Evolutionary conservation across 192 early-diverging fungal genomes (phyloP).

Genomic region (Umbelopsis sp.): DNA sequence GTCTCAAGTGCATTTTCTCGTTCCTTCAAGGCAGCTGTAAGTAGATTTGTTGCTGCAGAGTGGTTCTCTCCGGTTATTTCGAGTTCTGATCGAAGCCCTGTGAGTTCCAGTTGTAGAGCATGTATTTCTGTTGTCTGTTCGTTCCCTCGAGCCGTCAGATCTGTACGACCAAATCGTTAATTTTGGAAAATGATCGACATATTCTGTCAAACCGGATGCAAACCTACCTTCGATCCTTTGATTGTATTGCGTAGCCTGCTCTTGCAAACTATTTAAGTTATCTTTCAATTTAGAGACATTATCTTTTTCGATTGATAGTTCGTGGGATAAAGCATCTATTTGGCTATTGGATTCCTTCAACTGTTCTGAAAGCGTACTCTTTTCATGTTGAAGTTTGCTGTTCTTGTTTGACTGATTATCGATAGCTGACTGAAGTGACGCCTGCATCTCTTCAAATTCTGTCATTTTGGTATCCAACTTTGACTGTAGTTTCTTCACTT

Average conservation of each 20-base stretch:
- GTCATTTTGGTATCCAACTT: background rate
- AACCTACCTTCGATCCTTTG: background rate
- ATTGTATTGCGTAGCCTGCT: background rate
- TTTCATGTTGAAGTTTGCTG: background rate
- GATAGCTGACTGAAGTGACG: background rate
- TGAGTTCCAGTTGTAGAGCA: background rate
- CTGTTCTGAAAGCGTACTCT: background rate
- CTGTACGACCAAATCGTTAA: background rate
- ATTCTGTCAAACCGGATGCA: background rate
- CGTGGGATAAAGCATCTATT: background rate
- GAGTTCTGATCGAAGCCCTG: conserved; percentile 4
- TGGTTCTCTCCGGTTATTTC: background rate
- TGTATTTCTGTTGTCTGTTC: background rate
- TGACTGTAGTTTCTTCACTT: background rate
- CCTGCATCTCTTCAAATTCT: background rate
- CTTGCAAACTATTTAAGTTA: background rate
- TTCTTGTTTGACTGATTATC: background rate
- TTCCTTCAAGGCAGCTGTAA: background rate
- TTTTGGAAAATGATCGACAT: background rate
- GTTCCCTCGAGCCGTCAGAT: background rate
- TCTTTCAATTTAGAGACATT: background rate
- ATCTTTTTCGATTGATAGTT: background rate
- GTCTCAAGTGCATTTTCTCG: background rate
- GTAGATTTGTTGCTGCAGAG: background rate
- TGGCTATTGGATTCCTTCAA: background rate